Evolutionary conservation across 2,329 filamentous ascomycete genomes (phyloP).

Genomic region (Neoscytalidium dimidiatum): DNA sequence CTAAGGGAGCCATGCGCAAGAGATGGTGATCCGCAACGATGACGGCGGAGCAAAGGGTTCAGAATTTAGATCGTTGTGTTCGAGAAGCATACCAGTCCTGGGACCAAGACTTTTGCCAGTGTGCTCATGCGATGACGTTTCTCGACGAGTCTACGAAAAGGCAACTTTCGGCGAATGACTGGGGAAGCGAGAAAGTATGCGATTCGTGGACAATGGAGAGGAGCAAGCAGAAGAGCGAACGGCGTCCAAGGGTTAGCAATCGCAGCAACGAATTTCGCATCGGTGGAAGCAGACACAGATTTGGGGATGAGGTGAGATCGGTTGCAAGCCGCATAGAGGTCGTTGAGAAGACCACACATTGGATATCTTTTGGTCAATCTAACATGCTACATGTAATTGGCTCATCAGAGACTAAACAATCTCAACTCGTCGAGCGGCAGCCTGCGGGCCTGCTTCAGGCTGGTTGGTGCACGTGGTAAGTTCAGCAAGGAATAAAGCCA

Average conservation of each 20-base stretch:
- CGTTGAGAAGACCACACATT: not conserved
- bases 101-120: not conserved
- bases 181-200: not conserved
- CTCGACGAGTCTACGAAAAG: not conserved
- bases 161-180: not conserved
- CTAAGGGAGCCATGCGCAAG: not conserved
- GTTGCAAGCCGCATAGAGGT: not conserved
- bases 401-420: not conserved
- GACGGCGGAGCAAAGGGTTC: not conserved
- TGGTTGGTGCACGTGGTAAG: not conserved
- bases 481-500: not conserved
- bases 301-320: not conserved
- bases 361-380: not conserved
- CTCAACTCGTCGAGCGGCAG: not conserved
- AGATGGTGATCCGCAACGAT: slow-evolving; percentile 1
- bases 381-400: not conserved
- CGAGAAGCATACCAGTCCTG: not conserved
- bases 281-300: too few relatives aligned
- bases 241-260: not conserved
- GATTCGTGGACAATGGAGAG: not conserved
- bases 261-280: not conserved
- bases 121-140: not conserved
- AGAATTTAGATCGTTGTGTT: not conserved
- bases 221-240: not conserved
- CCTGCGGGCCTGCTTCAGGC: not conserved